Conservation (phyloP, 2,329 filamentous ascomycete species). For the Calonectria hongkongensis region DNA sequence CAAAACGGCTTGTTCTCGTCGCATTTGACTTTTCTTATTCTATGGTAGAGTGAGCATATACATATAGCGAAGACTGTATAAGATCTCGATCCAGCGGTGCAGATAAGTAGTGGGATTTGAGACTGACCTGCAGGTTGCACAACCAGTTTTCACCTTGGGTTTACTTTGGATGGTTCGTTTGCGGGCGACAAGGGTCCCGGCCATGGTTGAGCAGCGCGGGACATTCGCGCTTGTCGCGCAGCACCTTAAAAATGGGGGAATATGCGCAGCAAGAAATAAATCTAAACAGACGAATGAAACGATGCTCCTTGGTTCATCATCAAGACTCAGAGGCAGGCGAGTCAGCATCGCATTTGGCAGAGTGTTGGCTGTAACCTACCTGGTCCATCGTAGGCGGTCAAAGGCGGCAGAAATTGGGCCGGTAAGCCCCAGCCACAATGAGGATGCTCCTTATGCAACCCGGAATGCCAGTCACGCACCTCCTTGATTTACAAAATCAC, state of each 20-base stretch:
- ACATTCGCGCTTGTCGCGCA: neutral
- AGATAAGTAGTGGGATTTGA: constrained; percentile 40
- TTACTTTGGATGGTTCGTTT: constrained; percentile 52
- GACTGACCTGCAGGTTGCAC: constrained; percentile 65
- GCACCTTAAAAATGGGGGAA: neutral
- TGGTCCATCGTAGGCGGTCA: no score
- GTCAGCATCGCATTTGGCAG: neutral
- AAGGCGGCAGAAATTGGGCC: no score
- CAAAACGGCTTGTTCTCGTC: constrained; percentile 61
- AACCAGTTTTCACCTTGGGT: constrained; percentile 65
- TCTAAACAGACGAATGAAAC: constrained; percentile 43
- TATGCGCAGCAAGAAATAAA: constrained; percentile 16
- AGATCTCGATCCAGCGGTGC: constrained; percentile 5
- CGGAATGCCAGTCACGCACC: no score
- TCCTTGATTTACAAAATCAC: no score
- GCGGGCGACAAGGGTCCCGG: constrained; percentile 44
- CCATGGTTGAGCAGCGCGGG: constrained; percentile 45
- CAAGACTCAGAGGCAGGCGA: neutral
- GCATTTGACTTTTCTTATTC: constrained; percentile 62
- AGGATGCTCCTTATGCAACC: no score
- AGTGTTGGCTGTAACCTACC: neutral
- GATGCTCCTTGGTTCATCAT: neutral
- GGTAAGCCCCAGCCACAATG: no score
- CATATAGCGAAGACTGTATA: constrained; percentile 13
- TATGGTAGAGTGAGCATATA: constrained; percentile 48